Conservation (phyloP, 1,139 yeast genomes). For the Saccharomycopsis crataegensis region DNA sequence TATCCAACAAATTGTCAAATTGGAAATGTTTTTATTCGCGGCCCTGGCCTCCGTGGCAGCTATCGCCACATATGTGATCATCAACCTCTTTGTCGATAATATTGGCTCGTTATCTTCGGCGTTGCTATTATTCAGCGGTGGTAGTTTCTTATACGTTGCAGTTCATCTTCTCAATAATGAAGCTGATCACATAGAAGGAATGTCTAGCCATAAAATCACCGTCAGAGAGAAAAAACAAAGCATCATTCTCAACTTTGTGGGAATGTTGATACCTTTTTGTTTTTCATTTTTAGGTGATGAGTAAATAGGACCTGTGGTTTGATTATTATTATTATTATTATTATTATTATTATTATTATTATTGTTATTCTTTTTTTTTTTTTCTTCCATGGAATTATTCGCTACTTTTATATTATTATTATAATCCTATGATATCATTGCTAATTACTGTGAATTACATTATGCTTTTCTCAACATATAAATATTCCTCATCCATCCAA, state of each 20-base stretch:
- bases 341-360: too few species aligned
- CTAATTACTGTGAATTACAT: too few species aligned
- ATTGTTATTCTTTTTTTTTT: conserved; percentile 21
- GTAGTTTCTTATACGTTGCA: conserved; percentile 67
- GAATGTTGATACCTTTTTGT: conserved; percentile 12
- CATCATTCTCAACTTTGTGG: conserved; percentile 3
- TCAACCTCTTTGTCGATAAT: conserved; percentile 28
- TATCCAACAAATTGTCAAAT: conserved; percentile 15
- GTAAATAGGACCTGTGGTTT: neutral
- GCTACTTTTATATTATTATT: too few species aligned
- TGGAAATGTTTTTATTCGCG: conserved; percentile 33
- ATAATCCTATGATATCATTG: too few species aligned
- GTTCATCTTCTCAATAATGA: conserved; percentile 41
- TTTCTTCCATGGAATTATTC: too few species aligned
- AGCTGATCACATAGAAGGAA: neutral
- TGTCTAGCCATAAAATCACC: neutral
- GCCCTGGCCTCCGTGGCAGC: conserved; percentile 49
- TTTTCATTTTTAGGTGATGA: conserved; percentile 1
- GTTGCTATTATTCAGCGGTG: conserved; percentile 56
- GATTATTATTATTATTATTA: too few species aligned
- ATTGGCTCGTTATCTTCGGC: conserved; percentile 42
- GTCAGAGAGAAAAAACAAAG: neutral
- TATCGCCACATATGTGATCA: conserved; percentile 36
- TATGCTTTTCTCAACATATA: too few species aligned
- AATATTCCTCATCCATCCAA: too few species aligned